Percentiles rank a stretch among this genome's conserved stretches.
phyloP scores from a whole-genome alignment of 208 protist species.

The Leishmania gerbilli region DNA sequence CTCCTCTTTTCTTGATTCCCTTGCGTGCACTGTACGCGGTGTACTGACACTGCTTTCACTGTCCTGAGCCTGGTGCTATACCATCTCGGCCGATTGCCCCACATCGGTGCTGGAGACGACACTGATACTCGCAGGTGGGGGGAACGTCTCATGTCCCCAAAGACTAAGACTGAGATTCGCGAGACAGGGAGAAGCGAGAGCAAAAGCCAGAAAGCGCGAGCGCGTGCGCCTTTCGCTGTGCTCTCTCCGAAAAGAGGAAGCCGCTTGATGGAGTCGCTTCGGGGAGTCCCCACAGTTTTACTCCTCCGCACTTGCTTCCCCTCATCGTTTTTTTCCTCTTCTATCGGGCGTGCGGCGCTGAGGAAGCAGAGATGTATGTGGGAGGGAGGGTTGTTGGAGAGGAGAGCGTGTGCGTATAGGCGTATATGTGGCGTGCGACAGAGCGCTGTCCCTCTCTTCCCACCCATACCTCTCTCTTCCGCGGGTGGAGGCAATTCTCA shows the following conservation, averaged over 20 bases:
- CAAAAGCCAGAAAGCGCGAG: background rate
- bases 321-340: too few species aligned
- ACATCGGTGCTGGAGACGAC: background rate
- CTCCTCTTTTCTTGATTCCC: conserved; percentile 6
- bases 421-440: background rate
- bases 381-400: background rate
- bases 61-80: background rate
- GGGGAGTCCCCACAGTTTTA: background rate
- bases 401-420: background rate
- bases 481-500: background rate
- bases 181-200: background rate
- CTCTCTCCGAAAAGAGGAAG: background rate
- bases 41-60: background rate
- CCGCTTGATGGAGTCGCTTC: background rate
- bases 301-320: background rate
- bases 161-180: background rate
- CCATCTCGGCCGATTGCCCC: background rate
- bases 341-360: background rate
- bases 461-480: too few species aligned
- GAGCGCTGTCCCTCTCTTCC: background rate
- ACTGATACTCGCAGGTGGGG: background rate
- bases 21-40: background rate
- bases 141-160: background rate
- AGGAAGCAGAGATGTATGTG: background rate
- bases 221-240: background rate